Evolutionary conservation across 1,284 basidiomycete genomes (phyloP), one percentile per base, ranked within the genome.

Genomic region (Papiliotrema laurentii): DNA sequence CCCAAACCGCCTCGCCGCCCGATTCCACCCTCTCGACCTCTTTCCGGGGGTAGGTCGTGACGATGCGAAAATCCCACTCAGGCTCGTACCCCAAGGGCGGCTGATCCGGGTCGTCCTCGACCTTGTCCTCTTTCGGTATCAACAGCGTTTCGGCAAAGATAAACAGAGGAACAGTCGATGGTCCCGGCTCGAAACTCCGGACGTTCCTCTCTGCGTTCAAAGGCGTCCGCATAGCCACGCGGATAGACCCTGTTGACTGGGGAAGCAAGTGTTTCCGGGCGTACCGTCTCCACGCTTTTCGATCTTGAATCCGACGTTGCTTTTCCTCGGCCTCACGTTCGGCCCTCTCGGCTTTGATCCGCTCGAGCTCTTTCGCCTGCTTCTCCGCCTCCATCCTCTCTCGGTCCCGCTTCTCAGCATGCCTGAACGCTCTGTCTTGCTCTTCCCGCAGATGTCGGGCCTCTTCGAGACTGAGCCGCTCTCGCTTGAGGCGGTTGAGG

Each of bases 361-460:
- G 51, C 50, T 55, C 51, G 18, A 49, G 50, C 44, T 60, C 63
- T 28, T 55, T 60, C 41, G 58, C 58, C 24, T 63, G 50, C 4
- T 60, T 48, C 7, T 55, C 53, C 7, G 52, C 52, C 10, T 58
- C 45, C 24, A 68, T 47, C 43, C 58, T 59, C 61, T 86, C 86
- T 16, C 79, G 77, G 65, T 96, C 91, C n/a, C 80, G 73, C 30
- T 76, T 69, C 7, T 81, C 83, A 0, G 83, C 79, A 39, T 83
- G 82, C 36, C 76, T 76, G 70, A 88, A 89, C 1, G 87, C 87
- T 2, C 79, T 77, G 60, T 96, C 91, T 62, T 93, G 90, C 59
- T 89, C 85, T 19, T 83, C 85, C 7, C 90, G 79, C 19, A 92
- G 64, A 18, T 78, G 74, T 1, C 89, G 79, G 18, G 88, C 84